These are phyloP conservation scores for Zelopaecilomyces penicillatus DNA, from an alignment of 2,329 filamentous ascomycete genomes.

Conservation along the genomic window DNA sequence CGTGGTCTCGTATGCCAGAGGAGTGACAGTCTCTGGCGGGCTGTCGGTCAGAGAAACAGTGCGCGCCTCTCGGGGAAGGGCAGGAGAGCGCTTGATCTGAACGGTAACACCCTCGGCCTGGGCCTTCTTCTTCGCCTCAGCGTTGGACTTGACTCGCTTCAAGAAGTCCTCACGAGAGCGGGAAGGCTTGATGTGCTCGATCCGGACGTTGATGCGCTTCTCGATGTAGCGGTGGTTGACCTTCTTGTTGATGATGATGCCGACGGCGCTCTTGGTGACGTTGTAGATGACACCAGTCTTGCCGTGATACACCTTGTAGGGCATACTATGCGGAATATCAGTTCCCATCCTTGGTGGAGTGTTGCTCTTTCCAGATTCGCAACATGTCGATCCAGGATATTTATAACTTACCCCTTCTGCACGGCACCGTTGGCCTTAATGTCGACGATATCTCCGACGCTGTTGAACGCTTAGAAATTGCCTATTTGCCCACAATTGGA, in stretches of 20 bases:
- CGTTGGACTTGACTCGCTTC: constrained; percentile 92
- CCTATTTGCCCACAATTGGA: constrained; percentile 31
- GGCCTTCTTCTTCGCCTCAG: constrained; percentile 83
- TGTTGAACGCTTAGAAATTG: constrained; percentile 25
- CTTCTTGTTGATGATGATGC: constrained; percentile 99
- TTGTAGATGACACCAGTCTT: constrained; percentile 99
- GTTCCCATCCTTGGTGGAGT: not conserved
- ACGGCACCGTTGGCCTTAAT: constrained; percentile 98
- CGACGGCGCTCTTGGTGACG: constrained; percentile 95
- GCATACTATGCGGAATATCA: constrained; percentile 58
- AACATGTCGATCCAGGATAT: constrained; percentile 4
- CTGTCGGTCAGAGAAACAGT: constrained; percentile 75
- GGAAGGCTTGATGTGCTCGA: constrained; percentile 94
- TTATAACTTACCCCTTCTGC: constrained; percentile 76
- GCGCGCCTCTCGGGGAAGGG: constrained; percentile 68
- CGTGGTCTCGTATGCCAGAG: constrained; percentile 94
- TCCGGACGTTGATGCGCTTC: constrained; percentile 98
- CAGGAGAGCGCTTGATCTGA: constrained; percentile 86
- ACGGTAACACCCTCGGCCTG: constrained; percentile 82
- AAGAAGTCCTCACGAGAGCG: constrained; percentile 96
- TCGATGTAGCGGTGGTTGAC: constrained; percentile 99
- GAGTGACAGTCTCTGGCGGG: constrained; percentile 82
- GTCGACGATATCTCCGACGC: constrained; percentile 97
- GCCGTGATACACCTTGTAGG: constrained; percentile 99
- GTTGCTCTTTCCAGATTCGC: not conserved